Evolutionary conservation across 768 basidiomycete species (phyloP).

Genomic region (Leccinum broughii): DNA sequence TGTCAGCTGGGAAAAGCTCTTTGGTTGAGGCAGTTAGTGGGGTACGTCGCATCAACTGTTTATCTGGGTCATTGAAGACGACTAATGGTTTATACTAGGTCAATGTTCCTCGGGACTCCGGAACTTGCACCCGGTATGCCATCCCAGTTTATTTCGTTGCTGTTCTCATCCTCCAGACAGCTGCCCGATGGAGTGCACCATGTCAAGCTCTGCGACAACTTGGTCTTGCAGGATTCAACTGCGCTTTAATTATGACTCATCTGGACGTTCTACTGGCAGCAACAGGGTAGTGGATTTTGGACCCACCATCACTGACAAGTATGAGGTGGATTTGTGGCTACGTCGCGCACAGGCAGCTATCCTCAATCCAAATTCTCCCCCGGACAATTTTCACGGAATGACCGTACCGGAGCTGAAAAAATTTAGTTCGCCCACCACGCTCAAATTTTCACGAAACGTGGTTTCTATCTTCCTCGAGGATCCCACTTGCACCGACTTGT

Average conservation of each 20-base stretch:
- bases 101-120: slow-evolving; percentile 59
- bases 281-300: slow-evolving; percentile 31
- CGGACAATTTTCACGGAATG: slow-evolving; percentile 25
- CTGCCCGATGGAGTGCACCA: slow-evolving; percentile 55
- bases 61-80: not conserved
- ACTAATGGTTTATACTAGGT: slow-evolving; percentile 39
- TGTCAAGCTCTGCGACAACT: slow-evolving; percentile 39
- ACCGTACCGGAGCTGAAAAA: slow-evolving; percentile 27
- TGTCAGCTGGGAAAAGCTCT: slow-evolving; percentile 58
- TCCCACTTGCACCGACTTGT: slow-evolving; percentile 46
- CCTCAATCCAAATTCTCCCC: slow-evolving; percentile 30
- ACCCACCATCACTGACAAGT: slow-evolving; percentile 28
- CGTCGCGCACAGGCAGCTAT: slow-evolving; percentile 50
- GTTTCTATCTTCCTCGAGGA: slow-evolving; percentile 49
- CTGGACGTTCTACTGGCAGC: slow-evolving; percentile 24
- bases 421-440: slow-evolving; percentile 23
- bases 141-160: not conserved
- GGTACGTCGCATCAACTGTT: slow-evolving; percentile 33
- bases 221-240: slow-evolving; percentile 51
- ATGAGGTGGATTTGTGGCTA: slow-evolving; percentile 41
- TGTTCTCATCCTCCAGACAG: slow-evolving; percentile 27
- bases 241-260: slow-evolving; percentile 33
- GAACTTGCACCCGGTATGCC: slow-evolving; percentile 56
- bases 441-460: slow-evolving; percentile 50
- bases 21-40: slow-evolving; percentile 58